Conservation (phyloP, 1,284 basidiomycete genomes). For the Tetrapyrgos nigripes region DNA sequence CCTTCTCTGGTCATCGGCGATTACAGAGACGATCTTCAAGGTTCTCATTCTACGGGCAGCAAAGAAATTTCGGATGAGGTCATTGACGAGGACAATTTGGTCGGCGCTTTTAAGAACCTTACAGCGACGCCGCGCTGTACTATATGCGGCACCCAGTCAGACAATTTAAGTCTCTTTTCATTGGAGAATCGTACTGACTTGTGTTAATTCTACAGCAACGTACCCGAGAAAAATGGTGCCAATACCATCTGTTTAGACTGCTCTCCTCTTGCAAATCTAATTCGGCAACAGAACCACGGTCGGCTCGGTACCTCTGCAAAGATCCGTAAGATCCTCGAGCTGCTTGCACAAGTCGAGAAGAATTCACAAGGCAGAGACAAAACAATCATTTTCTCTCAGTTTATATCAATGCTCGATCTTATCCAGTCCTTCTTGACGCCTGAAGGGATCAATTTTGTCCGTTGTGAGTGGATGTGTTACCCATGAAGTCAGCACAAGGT, state of each 20-base stretch:
- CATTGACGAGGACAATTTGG: background rate
- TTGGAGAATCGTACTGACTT: no score
- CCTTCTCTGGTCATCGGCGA: background rate
- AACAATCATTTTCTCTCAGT: conserved; percentile 58
- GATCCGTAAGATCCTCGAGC: background rate
- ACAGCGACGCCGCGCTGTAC: conserved; percentile 75
- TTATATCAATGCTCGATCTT: conserved; percentile 64
- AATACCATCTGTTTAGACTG: background rate
- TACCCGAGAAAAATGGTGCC: background rate
- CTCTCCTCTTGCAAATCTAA: background rate
- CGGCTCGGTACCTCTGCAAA: background rate
- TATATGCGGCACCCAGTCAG: conserved; percentile 76
- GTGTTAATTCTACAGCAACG: no score
- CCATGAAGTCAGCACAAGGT: background rate
- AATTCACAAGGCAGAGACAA: conserved; percentile 39
- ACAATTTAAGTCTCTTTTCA: conserved; percentile 23
- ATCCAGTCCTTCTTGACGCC: conserved; percentile 57
- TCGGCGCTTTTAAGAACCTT: conserved; percentile 70
- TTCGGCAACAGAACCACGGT: background rate
- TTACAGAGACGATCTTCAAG: background rate
- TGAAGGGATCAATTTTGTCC: conserved; percentile 49
- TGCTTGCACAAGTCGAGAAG: conserved; percentile 5
- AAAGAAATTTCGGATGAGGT: background rate
- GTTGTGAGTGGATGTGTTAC: conserved; percentile 48
- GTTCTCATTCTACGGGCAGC: no score